Conservation (phyloP, 2,329 filamentous ascomycete species). For the Daldinia eschscholtzii region DNA sequence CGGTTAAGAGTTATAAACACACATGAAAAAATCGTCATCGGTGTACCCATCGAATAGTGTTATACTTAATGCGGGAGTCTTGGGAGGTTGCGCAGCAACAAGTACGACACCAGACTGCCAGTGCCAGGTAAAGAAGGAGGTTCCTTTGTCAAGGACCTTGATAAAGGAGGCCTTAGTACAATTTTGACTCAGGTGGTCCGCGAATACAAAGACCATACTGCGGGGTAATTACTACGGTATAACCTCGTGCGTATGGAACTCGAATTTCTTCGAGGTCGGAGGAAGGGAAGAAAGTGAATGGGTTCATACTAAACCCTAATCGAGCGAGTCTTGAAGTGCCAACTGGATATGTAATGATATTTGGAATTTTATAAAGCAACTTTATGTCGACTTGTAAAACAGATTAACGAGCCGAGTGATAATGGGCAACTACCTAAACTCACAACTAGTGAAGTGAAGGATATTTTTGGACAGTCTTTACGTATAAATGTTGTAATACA, state of each 20-base stretch:
- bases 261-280: not conserved
- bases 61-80: not conserved
- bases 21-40: slow-evolving; percentile 12
- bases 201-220: slow-evolving; percentile 7
- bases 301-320: not conserved
- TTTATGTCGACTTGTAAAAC: not conserved
- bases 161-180: not conserved
- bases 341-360: not conserved
- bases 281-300: slow-evolving; percentile 2
- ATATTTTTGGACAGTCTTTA: not conserved
- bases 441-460: not conserved
- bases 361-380: not conserved
- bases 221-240: slow-evolving; percentile 6
- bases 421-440: no score
- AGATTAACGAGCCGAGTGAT: not conserved
- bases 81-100: not conserved
- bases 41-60: slow-evolving; percentile 3
- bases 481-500: not conserved
- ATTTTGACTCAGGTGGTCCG: slow-evolving; percentile 11
- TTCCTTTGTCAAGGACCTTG: not conserved
- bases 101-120: slow-evolving; percentile 2
- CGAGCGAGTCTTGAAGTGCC: not conserved
- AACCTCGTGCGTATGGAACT: slow-evolving; percentile 2
- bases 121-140: not conserved
- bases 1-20: slow-evolving; percentile 16